These are phyloP conservation scores for Lagerstroemia fauriei DNA, from an alignment of 441 rosid genomes.

Conservation along the genomic window DNA sequence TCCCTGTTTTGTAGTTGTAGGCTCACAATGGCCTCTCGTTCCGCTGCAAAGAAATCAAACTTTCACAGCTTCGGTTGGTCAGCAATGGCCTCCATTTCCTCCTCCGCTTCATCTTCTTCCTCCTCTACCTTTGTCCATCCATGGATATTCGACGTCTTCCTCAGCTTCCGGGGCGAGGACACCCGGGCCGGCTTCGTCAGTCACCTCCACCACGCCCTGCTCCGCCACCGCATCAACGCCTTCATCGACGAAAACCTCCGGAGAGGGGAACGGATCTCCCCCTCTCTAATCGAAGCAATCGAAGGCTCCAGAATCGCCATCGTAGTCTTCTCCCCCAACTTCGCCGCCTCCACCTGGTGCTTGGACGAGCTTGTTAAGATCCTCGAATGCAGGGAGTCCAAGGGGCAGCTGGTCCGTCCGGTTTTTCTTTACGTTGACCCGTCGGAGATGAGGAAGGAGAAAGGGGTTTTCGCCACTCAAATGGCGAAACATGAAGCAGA, in stretches of 20 bases:
- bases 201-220: constrained; percentile 6
- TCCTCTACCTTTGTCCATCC: not conserved
- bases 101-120: not conserved
- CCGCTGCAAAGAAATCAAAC: not conserved
- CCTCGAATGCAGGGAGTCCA: constrained; percentile 4
- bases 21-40: not conserved
- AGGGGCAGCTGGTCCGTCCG: constrained; percentile 14
- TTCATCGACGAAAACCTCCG: constrained; percentile 1
- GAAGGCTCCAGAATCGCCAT: not conserved
- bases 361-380: constrained; percentile 13
- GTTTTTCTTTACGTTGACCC: constrained; percentile 1
- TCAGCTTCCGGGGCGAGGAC: not conserved
- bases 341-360: constrained; percentile 9
- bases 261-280: not conserved
- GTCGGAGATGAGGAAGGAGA: not conserved
- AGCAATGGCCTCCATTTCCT: not conserved
- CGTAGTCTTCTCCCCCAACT: constrained; percentile 9
- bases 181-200: not conserved
- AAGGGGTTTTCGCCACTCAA: not conserved
- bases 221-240: not conserved
- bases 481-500: not conserved
- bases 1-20: no score
- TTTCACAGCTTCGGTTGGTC: not conserved
- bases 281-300: not conserved
- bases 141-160: not conserved